A percentile compares a stretch with the other conserved stretches of the same genome.
Conservation (phyloP, 2,329 filamentous ascomycete species). For the Phialophora expanda region DNA sequence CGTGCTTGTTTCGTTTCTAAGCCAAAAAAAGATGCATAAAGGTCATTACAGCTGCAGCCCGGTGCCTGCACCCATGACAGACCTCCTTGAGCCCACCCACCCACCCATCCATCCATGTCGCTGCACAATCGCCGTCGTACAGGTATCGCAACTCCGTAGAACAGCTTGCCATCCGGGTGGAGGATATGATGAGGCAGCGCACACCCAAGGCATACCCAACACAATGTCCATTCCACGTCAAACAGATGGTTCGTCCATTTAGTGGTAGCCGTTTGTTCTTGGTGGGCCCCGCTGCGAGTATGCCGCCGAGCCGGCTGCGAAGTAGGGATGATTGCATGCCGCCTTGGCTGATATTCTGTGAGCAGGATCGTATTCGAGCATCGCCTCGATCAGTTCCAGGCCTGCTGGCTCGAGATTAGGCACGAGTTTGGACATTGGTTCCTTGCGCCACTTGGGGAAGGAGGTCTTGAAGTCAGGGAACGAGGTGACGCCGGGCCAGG, state of each 20-base stretch:
- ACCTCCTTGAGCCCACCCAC: neutral
- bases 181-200: neutral
- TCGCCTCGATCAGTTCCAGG: slow-evolving; percentile 60
- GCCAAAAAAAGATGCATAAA: slow-evolving; percentile 21
- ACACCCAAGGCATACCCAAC: neutral
- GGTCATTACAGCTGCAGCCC: slow-evolving; percentile 7
- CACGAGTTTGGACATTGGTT: slow-evolving; percentile 69
- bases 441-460: slow-evolving; percentile 87
- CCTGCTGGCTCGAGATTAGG: slow-evolving; percentile 70
- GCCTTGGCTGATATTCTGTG: slow-evolving; percentile 88
- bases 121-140: neutral
- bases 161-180: neutral
- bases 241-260: slow-evolving; percentile 29
- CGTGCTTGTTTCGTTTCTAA: slow-evolving; percentile 16
- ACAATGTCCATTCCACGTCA: neutral
- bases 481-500: slow-evolving; percentile 91
- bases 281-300: slow-evolving; percentile 51
- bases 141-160: neutral
- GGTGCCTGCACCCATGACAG: neutral
- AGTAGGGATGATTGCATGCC: slow-evolving; percentile 83
- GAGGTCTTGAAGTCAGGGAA: slow-evolving; percentile 93
- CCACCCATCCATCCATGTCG: neutral
- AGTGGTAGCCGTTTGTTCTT: slow-evolving; percentile 48
- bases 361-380: slow-evolving; percentile 87
- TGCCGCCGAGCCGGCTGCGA: slow-evolving; percentile 59